Evolutionary conservation across 352 stramenopile genomes (phyloP), one percentile per base, ranked within the genome.

Genomic region (Saprolegnia parasitica): DNA sequence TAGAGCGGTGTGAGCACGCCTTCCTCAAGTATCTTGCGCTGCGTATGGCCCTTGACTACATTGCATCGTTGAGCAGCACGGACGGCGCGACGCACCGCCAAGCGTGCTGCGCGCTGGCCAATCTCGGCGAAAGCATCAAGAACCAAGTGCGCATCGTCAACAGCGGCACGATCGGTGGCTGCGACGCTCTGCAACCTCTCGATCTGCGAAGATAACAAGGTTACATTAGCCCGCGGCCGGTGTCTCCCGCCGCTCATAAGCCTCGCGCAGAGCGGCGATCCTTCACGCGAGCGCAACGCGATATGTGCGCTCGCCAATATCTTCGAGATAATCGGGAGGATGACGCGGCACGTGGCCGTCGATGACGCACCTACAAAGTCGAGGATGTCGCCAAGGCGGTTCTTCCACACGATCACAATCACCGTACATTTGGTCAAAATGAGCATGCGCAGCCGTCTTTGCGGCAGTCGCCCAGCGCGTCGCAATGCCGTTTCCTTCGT

Each of bases 191-290:
- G 86, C 50, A 98, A 98, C 71, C 74, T 99, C 57, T 96, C 96
- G 11, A 74, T 98, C n/a, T 95, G 87, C 67, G 88, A 98, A 71
- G 91, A 97, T 60, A 98, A 98, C 84, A 98, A 98, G 81, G 91
- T 98, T 58, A 93, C 91, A 8, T 97, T 98, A 83, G 87, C 91
- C 10, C 91, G 96, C 50, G 92, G 91, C 9, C 95, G 96, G n/a
- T 97, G 91, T 42, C 68, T 98, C 20, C 89, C 94, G 24, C 89
- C 92, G 21, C 78, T 99, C 3, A 82, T 98, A 32, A 86, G 86
- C 32, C 79, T 99, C 2, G 81, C 89, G 10, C 87, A 85, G 56
- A 94, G 83, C 39, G 77, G 81, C 47, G 96, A 98, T 71, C 70
- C 83, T 10, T 88, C 97, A 46, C 87, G 92, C n/a, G 91, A 98